These are phyloP conservation scores for Cyclostephanos invisitatus DNA, from an alignment of 108 stramenopile genomes.

Conservation along the genomic window DNA sequence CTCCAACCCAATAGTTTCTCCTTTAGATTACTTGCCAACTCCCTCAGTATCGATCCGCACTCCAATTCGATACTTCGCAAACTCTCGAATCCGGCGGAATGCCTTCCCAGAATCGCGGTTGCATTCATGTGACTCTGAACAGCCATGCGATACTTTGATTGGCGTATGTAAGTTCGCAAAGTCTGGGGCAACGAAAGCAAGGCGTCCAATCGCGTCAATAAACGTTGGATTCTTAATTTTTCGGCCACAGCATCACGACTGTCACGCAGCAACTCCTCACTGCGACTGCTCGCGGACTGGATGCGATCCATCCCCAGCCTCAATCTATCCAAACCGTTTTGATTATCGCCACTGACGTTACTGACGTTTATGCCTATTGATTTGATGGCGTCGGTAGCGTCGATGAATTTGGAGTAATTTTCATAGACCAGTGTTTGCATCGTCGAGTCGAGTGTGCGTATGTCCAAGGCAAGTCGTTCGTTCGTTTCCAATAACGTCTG, in stretches of 20 bases:
- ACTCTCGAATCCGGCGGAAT: constrained; percentile 82
- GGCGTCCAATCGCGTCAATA: constrained; percentile 76
- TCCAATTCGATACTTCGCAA: constrained; percentile 80
- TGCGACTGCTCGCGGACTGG: constrained; percentile 24
- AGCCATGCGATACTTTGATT: constrained; percentile 64
- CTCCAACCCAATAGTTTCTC: constrained; percentile 70
- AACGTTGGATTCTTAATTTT: constrained; percentile 76
- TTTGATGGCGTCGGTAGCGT: constrained; percentile 96
- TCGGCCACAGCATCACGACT: constrained; percentile 80
- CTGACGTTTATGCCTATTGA: constrained; percentile 73
- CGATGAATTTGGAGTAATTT: constrained; percentile 99
- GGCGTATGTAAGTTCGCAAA: constrained; percentile 50
- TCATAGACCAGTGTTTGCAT: constrained; percentile 99
- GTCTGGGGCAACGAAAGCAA: constrained; percentile 79
- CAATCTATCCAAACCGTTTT: constrained; percentile 52
- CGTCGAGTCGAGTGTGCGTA: constrained; percentile 88
- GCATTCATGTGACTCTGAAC: constrained; percentile 63
- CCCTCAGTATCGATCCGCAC: constrained; percentile 62
- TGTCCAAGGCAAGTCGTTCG: constrained; percentile 72
- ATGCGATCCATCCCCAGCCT: constrained; percentile 52
- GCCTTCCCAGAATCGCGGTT: constrained; percentile 70
- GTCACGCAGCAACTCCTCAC: constrained; percentile 58
- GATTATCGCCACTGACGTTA: constrained; percentile 26
- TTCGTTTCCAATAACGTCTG: constrained; percentile 72
- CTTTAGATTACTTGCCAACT: constrained; percentile 49